phyloP scores from a whole-genome alignment of 345 rosid species.

The Syzygium aromaticum region DNA sequence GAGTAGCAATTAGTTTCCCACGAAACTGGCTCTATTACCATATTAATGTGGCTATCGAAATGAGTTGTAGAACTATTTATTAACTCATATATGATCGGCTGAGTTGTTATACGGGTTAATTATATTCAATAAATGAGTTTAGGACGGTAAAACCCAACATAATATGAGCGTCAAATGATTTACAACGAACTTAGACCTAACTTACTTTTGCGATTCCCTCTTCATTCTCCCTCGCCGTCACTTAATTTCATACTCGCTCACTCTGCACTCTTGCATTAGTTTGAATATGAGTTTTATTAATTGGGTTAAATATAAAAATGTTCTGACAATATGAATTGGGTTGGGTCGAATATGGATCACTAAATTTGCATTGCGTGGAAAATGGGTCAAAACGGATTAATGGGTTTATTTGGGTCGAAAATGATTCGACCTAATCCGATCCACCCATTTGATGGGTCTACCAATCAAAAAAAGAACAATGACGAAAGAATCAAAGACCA shows the following conservation, averaged over 20 bases:
- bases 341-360: too few species aligned
- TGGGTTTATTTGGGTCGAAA: not conserved
- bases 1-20: not conserved
- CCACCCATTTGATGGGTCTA: rapidly evolving
- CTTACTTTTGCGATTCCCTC: too few species aligned
- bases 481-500: not conserved
- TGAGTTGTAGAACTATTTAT: rapidly evolving
- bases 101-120: rapidly evolving
- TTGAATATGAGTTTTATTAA: rapidly evolving
- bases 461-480: not conserved
- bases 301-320: too few species aligned
- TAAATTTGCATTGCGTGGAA: not conserved
- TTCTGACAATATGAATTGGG: rapidly evolving
- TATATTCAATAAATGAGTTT: too few species aligned
- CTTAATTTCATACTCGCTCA: rapidly evolving
- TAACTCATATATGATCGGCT: not conserved
- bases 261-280: rapidly evolving
- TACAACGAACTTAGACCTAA: too few species aligned
- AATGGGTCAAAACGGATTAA: too few species aligned
- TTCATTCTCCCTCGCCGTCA: not conserved
- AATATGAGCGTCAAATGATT: too few species aligned
- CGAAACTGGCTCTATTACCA: not conserved
- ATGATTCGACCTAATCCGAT: rapidly evolving
- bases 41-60: not conserved
- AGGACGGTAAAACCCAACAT: rapidly evolving